A percentile compares a stretch with the other conserved stretches of the same genome.
These are phyloP conservation scores for Cunninghamia lanceolata DNA, from an alignment of 75 land plant genomes.

Conservation along the genomic window DNA sequence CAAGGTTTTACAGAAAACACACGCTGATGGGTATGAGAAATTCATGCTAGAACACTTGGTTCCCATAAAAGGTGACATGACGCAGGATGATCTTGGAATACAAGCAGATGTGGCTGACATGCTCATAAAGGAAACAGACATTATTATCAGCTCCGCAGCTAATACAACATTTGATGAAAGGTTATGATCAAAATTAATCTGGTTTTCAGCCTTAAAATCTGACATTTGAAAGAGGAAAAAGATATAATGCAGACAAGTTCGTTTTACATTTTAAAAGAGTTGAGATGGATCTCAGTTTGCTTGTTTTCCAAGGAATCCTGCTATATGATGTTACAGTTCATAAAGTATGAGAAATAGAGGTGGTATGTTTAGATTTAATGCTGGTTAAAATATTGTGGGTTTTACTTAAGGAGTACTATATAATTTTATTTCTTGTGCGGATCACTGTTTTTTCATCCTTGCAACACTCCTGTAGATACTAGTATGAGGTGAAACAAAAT, in stretches of 20 bases:
- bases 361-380: neutral
- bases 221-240: neutral
- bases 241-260: neutral
- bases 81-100: constrained; percentile 25
- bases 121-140: constrained; percentile 19
- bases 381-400: no score
- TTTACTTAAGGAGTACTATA: no score
- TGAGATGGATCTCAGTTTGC: neutral
- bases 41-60: constrained; percentile 23
- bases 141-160: constrained; percentile 43
- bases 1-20: constrained; percentile 14
- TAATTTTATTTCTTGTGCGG: no score
- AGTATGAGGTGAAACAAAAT: no score
- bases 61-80: constrained; percentile 31
- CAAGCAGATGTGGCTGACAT: constrained; percentile 1
- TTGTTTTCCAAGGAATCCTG: neutral
- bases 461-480: no score
- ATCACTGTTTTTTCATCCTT: neutral
- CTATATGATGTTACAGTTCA: neutral
- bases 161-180: constrained; percentile 48
- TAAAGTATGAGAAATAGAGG: neutral
- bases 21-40: constrained; percentile 19
- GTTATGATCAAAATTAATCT: neutral
- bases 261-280: neutral
- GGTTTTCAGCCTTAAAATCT: neutral